A percentile compares a stretch with the other conserved stretches of the same genome.
Conservation (phyloP, 495 filamentous ascomycete genomes). For the Neurospora africana region DNA sequence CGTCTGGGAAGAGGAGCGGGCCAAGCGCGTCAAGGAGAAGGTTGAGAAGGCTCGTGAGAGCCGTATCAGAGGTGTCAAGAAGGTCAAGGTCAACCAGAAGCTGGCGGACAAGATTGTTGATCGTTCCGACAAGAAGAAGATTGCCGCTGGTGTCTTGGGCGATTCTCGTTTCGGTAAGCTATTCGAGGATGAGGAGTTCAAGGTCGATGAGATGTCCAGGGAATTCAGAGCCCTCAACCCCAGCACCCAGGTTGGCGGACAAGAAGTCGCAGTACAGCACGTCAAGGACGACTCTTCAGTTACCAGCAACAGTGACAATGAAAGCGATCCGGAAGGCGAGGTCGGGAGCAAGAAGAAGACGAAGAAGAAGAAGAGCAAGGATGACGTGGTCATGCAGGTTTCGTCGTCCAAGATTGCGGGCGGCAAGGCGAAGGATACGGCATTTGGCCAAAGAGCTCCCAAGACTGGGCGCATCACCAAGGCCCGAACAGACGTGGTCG, state of each 20-base stretch:
- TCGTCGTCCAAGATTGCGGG: slow-evolving; percentile 54
- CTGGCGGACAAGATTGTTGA: slow-evolving; percentile 75
- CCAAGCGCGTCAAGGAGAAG: slow-evolving; percentile 79
- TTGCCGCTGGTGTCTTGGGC: slow-evolving; percentile 55
- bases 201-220: slow-evolving; percentile 75
- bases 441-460: slow-evolving; percentile 60
- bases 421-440: slow-evolving; percentile 44
- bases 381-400: slow-evolving; percentile 52
- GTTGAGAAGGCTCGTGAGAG: slow-evolving; percentile 89
- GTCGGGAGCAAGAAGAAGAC: slow-evolving; percentile 28
- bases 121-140: slow-evolving; percentile 67
- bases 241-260: slow-evolving; percentile 44
- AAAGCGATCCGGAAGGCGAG: slow-evolving; percentile 32
- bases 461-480: slow-evolving; percentile 36
- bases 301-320: slow-evolving; percentile 13
- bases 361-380: slow-evolving; percentile 20
- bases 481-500: slow-evolving; percentile 47
- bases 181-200: slow-evolving; percentile 89
- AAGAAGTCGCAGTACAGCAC: slow-evolving; percentile 10
- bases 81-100: slow-evolving; percentile 78
- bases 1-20: slow-evolving; percentile 78
- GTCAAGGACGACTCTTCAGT: slow-evolving; percentile 10
- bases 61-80: slow-evolving; percentile 85
- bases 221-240: slow-evolving; percentile 87
- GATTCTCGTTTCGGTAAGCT: slow-evolving; percentile 79